Conservation (phyloP, 257 asterid genomes). For the Cordia subcordata region DNA sequence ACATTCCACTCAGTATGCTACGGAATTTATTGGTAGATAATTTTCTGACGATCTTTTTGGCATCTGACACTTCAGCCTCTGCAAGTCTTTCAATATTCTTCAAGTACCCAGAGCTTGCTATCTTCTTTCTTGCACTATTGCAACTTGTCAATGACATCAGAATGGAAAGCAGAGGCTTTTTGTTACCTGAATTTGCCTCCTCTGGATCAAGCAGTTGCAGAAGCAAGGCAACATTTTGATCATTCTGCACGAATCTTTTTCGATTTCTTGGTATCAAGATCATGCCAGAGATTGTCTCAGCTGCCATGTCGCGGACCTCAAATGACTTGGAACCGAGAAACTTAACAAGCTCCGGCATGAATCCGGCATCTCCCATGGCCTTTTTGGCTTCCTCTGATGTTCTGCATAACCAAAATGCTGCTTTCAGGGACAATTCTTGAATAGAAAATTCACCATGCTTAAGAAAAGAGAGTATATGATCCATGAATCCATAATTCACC, state of each 20-base stretch:
- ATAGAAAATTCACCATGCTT: slow-evolving; percentile 53
- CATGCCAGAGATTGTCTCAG: slow-evolving; percentile 67
- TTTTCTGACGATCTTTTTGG: slow-evolving; percentile 73
- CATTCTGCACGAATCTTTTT: slow-evolving; percentile 67
- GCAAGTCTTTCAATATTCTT: slow-evolving; percentile 76
- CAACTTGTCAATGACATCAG: slow-evolving; percentile 62
- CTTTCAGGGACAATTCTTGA: slow-evolving; percentile 75
- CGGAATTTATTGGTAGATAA: slow-evolving; percentile 52
- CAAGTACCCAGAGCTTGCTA: slow-evolving; percentile 57
- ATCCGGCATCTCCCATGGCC: slow-evolving; percentile 83
- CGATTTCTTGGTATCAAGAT: slow-evolving; percentile 56
- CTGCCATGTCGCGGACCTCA: slow-evolving; percentile 72
- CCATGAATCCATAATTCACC: slow-evolving; percentile 47
- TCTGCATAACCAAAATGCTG: slow-evolving; percentile 80
- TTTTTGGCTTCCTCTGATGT: slow-evolving; percentile 79
- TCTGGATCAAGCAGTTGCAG: slow-evolving; percentile 70
- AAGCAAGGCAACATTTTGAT: slow-evolving; percentile 50
- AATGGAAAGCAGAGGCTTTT: slow-evolving; percentile 63
- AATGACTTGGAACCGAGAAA: slow-evolving; percentile 65
- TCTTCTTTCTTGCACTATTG: slow-evolving; percentile 83
- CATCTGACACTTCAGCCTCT: slow-evolving; percentile 71
- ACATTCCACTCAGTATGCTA: slow-evolving; percentile 52
- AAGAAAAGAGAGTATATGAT: slow-evolving; percentile 62
- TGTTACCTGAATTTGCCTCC: slow-evolving; percentile 53
- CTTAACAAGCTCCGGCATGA: slow-evolving; percentile 64